These are phyloP conservation scores for Saccharomycopsis guyanensis DNA, from an alignment of 805 yeast species.

Conservation along the genomic window DNA sequence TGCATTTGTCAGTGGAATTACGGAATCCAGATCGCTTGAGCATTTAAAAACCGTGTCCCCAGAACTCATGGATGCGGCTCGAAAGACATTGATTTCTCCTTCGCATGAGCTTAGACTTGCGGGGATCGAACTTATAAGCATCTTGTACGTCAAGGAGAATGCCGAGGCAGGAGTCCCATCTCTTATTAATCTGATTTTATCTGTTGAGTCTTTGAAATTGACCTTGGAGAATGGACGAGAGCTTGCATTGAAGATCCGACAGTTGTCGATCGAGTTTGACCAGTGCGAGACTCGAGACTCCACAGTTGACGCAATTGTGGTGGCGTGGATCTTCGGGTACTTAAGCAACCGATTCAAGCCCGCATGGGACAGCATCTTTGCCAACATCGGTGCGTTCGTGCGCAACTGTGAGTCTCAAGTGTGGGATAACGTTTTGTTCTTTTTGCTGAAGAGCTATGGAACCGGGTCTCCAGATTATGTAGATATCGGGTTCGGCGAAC, in stretches of 20 bases:
- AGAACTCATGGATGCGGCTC: background rate
- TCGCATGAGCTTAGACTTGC: conserved; percentile 42
- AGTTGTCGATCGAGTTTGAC: conserved; percentile 39
- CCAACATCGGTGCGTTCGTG: conserved; percentile 43
- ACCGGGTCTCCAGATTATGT: conserved; percentile 13
- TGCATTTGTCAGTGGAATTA: conserved; percentile 9
- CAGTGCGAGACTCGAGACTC: conserved; percentile 24
- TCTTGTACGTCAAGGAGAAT: conserved; percentile 23
- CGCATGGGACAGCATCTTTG: conserved; percentile 70
- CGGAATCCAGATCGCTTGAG: background rate
- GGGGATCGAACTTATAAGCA: conserved; percentile 42
- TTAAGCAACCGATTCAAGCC: conserved; percentile 75
- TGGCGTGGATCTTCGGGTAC: conserved; percentile 57
- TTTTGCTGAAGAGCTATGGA: conserved; percentile 30
- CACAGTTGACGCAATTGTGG: conserved; percentile 30
- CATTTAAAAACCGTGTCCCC: background rate
- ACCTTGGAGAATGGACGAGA: conserved; percentile 68
- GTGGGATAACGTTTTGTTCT: conserved; percentile 42
- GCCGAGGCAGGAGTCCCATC: conserved; percentile 29
- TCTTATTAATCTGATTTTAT: conserved; percentile 41
- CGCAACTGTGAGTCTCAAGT: conserved; percentile 36
- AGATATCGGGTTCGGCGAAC: background rate
- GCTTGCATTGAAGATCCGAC: conserved; percentile 59
- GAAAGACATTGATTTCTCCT: conserved; percentile 37
- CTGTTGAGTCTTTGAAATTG: conserved; percentile 68